phyloP scores from a whole-genome alignment of 345 rosid species.

The Dovyalis caffra region DNA sequence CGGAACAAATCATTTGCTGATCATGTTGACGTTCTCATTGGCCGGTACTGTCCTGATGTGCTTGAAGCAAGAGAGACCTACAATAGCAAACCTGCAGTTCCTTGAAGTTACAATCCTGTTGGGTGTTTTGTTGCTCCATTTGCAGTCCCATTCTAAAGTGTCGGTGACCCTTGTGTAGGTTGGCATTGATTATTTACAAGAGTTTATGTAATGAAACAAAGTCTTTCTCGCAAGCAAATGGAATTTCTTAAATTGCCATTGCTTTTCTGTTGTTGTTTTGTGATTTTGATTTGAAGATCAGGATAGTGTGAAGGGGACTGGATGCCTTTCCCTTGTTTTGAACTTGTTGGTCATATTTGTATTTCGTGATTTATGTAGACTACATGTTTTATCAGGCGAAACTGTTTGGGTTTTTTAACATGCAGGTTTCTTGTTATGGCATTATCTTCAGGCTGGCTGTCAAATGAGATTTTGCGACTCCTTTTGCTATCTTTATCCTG shows the following conservation, averaged over 20 bases:
- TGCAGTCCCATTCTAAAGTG: not conserved
- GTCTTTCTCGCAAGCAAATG: not conserved
- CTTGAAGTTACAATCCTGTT: not conserved
- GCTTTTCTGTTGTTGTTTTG: conserved; percentile 8
- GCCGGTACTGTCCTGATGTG: conserved; percentile 54
- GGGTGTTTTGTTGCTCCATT: not conserved
- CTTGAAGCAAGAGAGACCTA: conserved; percentile 61
- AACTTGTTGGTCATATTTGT: no score
- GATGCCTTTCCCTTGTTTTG: no score
- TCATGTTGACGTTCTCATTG: conserved; percentile 58
- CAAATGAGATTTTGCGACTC: no score
- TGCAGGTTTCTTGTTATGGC: no score
- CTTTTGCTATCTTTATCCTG: no score
- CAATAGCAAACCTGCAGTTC: conserved; percentile 36
- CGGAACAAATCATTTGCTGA: conserved; percentile 51
- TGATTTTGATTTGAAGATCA: no score
- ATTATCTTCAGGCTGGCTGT: no score
- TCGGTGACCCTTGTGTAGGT: not conserved
- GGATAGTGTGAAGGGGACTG: no score
- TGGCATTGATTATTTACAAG: not conserved
- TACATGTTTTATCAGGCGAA: no score
- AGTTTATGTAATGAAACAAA: not conserved
- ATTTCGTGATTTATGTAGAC: no score
- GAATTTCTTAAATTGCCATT: not conserved
- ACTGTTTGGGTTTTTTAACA: no score